Conservation (phyloP, 805 yeast species). For the Monosporozyma servazzii region DNA sequence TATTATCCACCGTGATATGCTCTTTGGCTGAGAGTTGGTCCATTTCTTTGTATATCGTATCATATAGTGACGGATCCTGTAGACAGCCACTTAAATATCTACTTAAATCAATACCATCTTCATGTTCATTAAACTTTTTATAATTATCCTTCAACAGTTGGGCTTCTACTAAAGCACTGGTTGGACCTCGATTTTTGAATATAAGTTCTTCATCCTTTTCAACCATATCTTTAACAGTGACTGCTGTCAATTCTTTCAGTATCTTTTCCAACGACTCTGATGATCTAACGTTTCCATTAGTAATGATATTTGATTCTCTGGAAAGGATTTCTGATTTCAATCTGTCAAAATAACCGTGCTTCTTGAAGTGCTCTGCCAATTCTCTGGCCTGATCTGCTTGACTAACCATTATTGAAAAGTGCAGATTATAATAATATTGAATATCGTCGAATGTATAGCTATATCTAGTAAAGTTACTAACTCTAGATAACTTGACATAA, state of each 20-base stretch:
- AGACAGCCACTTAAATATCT: constrained; percentile 12
- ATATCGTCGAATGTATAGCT: neutral
- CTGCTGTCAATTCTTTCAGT: constrained; percentile 15
- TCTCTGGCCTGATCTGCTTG: constrained; percentile 13
- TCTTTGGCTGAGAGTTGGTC: neutral
- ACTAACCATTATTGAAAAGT: neutral
- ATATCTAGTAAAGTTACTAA: neutral
- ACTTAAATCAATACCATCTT: constrained; percentile 16
- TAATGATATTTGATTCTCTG: constrained; percentile 1
- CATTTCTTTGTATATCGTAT: neutral
- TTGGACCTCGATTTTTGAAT: constrained; percentile 28
- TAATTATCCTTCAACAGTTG: constrained; percentile 24
- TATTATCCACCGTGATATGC: neutral
- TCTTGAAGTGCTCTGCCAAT: constrained; percentile 25
- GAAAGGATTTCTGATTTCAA: constrained; percentile 21
- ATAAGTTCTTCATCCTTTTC: constrained; percentile 23
- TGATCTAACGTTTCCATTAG: neutral
- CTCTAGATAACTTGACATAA: neutral
- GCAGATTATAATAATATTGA: neutral
- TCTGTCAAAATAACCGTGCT: constrained; percentile 27
- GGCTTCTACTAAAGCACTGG: constrained; percentile 28
- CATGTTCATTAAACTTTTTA: constrained; percentile 11
- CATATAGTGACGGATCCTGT: constrained; percentile 14
- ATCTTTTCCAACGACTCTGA: constrained; percentile 3
- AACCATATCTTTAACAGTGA: constrained; percentile 23